Evolutionary conservation across 805 yeast genomes (phyloP).

Genomic region (Metschnikowia continentalis): DNA sequence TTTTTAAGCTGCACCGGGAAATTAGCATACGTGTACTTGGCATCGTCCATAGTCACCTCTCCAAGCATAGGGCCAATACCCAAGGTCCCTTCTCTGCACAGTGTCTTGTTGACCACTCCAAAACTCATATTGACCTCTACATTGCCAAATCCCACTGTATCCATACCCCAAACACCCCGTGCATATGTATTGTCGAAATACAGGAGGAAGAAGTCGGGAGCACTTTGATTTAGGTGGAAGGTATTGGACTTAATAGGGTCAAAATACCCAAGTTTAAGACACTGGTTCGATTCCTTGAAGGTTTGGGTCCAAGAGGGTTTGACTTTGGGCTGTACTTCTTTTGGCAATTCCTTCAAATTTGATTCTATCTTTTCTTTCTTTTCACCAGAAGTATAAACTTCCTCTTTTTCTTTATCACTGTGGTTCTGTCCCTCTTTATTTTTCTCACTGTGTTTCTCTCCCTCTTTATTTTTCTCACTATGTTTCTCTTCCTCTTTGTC

Average conservation of each 20-base stretch:
- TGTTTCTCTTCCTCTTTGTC: too few species aligned
- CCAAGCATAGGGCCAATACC: neutral
- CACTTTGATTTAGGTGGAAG: neutral
- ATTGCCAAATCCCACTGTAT: neutral
- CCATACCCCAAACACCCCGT: neutral
- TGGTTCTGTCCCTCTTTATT: too few species aligned
- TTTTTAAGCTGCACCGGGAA: neutral
- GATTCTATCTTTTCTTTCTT: too few species aligned
- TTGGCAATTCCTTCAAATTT: too few species aligned
- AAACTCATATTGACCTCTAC: neutral
- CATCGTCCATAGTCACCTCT: neutral
- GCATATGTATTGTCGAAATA: neutral
- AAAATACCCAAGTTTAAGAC: neutral
- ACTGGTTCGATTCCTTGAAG: too few species aligned
- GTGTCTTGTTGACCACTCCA: neutral
- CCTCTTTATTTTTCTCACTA: too few species aligned
- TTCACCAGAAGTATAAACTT: too few species aligned
- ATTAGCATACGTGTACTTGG: neutral
- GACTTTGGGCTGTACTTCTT: too few species aligned
- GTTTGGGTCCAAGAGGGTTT: too few species aligned
- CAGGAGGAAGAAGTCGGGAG: neutral
- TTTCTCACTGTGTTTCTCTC: too few species aligned
- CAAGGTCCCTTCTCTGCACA: neutral
- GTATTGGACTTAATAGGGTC: neutral
- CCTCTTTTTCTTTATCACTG: too few species aligned